Percentiles rank a stretch among this genome's conserved stretches.
phyloP scores from a whole-genome alignment of 805 yeast species.

The Candida wancherniae region DNA sequence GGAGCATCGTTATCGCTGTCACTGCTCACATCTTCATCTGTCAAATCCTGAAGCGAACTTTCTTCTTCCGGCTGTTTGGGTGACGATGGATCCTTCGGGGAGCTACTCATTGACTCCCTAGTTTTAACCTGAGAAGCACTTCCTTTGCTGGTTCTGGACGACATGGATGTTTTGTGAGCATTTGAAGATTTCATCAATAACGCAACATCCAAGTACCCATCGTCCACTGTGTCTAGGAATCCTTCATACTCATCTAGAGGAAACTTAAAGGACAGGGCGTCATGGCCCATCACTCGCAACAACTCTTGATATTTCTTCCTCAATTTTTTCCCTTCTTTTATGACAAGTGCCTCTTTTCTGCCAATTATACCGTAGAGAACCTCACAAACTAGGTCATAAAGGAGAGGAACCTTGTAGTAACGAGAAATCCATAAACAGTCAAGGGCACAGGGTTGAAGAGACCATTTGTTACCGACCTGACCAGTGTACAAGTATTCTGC shows the following conservation, averaged over 20 bases:
- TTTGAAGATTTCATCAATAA: constrained; percentile 45
- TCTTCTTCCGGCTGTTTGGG: no score
- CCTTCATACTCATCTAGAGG: constrained; percentile 51
- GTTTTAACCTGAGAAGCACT: no score
- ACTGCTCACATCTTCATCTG: constrained; percentile 20
- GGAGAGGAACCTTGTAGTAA: constrained; percentile 61
- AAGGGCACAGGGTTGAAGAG: constrained; percentile 61
- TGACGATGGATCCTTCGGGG: no score
- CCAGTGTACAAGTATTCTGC: constrained; percentile 76
- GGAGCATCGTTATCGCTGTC: constrained; percentile 29
- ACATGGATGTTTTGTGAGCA: constrained; percentile 20
- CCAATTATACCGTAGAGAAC: constrained; percentile 66
- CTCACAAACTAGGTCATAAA: constrained; percentile 66
- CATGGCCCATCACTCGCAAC: no score
- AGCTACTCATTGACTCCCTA: no score
- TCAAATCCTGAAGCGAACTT: no score
- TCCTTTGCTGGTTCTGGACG: constrained; percentile 17
- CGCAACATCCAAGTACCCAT: constrained; percentile 56
- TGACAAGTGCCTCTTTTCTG: constrained; percentile 53
- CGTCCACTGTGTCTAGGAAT: constrained; percentile 56
- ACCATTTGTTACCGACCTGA: constrained; percentile 72
- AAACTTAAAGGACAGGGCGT: constrained; percentile 24
- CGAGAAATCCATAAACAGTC: constrained; percentile 61
- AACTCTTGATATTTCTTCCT: constrained; percentile 24
- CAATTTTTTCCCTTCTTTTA: constrained; percentile 36